Percentiles rank a stretch among this genome's conserved stretches.
Conservation (phyloP, 2,329 filamentous ascomycete genomes). For the Exserohilum turcica region DNA sequence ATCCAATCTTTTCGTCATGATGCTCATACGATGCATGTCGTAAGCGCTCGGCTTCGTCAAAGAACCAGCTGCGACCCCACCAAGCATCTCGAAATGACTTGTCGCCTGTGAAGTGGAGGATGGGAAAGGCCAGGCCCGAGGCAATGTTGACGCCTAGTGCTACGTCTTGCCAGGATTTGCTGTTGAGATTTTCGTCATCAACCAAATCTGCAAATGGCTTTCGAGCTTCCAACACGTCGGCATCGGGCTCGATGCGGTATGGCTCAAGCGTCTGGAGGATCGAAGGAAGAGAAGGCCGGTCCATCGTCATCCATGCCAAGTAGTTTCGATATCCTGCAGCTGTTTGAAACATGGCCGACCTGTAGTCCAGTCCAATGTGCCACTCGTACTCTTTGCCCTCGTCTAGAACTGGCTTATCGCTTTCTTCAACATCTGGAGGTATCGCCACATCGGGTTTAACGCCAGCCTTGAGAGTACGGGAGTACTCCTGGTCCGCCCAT, state of each 20-base stretch:
- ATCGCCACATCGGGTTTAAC: not conserved
- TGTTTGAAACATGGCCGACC: conserved; percentile 1
- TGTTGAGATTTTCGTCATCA: not conserved
- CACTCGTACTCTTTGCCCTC: not conserved
- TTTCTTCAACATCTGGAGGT: not conserved
- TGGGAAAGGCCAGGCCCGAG: not conserved
- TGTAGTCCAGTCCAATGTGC: conserved; percentile 3
- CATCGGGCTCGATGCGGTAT: not conserved
- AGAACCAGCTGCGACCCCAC: conserved; percentile 3
- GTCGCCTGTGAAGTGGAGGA: conserved; percentile 4
- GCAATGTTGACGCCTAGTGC: conserved; percentile 3
- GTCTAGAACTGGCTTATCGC: not conserved
- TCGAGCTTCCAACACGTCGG: not conserved
- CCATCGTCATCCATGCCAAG: not conserved
- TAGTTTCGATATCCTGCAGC: conserved; percentile 1
- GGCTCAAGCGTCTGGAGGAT: not conserved
- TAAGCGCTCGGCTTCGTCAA: not conserved
- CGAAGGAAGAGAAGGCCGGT: conserved; percentile 1
- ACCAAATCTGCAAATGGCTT: not conserved
- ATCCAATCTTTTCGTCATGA: not conserved
- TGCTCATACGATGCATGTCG: not conserved
- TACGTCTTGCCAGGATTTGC: conserved; percentile 2
- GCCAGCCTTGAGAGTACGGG: not conserved
- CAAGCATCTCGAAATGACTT: conserved; percentile 1
- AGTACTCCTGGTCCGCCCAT: conserved; percentile 4